phyloP scores from a whole-genome alignment of 2,329 filamentous ascomycete species.

The Neonectria coccinea region DNA sequence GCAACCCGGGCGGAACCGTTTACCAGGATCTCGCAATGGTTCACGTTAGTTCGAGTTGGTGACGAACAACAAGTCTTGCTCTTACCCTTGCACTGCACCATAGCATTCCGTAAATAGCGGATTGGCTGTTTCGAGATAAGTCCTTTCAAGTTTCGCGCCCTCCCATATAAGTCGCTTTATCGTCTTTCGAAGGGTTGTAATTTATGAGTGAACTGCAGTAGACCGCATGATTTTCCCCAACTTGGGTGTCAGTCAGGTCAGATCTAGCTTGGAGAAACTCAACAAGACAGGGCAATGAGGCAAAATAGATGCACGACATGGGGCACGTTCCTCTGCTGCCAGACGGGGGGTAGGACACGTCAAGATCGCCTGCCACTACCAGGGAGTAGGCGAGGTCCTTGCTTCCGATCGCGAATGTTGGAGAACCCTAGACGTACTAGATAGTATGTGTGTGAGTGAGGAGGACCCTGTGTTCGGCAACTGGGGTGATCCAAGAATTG shows the following conservation, averaged over 20 bases:
- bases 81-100: conserved; percentile 11
- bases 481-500: conserved; percentile 23
- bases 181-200: conserved; percentile 4
- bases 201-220: conserved; percentile 3
- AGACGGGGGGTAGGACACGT: conserved; percentile 27
- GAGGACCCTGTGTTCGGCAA: conserved; percentile 17
- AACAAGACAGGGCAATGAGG: conserved; percentile 7
- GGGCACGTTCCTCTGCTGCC: conserved; percentile 13
- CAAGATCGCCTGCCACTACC: conserved; percentile 35
- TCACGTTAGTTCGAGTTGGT: conserved; percentile 24
- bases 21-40: conserved; percentile 34
- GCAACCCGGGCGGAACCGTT: conserved; percentile 23
- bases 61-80: conserved; percentile 4
- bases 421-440: conserved; percentile 18
- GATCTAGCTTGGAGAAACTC: conserved; percentile 4
- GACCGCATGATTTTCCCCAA: neutral
- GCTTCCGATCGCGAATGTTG: conserved; percentile 30
- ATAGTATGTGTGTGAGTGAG: conserved; percentile 14
- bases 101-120: conserved; percentile 8
- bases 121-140: conserved; percentile 2
- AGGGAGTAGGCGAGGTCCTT: conserved; percentile 39
- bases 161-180: neutral
- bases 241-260: conserved; percentile 1
- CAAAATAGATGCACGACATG: conserved; percentile 15
- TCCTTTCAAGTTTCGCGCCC: neutral